phyloP scores from a whole-genome alignment of 2,329 filamentous ascomycete genomes.

The Reticulascus tulasneorum region DNA sequence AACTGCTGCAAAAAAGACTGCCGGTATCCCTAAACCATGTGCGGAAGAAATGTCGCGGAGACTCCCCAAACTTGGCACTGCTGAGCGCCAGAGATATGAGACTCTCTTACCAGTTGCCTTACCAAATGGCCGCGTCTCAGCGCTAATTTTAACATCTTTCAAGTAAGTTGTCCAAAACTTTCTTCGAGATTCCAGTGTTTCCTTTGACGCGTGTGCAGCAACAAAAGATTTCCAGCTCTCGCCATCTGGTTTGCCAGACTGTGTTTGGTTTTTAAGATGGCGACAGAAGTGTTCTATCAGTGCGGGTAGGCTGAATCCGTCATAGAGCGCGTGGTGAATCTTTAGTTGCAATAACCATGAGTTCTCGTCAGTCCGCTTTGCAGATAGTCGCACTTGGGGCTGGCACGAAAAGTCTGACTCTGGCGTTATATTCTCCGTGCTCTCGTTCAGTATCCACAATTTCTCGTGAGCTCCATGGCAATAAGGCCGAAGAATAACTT shows the following conservation, averaged over 20 bases:
- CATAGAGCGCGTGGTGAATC: conserved; percentile 86
- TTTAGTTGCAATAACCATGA: conserved; percentile 43
- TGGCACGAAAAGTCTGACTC: neutral
- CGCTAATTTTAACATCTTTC: conserved; percentile 24
- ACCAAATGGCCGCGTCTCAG: too few species aligned
- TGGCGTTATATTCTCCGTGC: neutral
- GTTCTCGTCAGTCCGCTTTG: conserved; percentile 8
- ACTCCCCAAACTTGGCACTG: too few species aligned
- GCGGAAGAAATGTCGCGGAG: too few species aligned
- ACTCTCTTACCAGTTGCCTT: conserved; percentile 23
- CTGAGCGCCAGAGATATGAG: conserved; percentile 40
- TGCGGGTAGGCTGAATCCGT: conserved; percentile 70
- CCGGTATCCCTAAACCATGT: conserved; percentile 62
- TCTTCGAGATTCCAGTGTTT: neutral
- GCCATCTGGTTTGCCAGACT: neutral
- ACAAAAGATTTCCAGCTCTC: conserved; percentile 4
- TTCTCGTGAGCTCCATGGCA: conserved; percentile 16
- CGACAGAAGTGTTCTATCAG: conserved; percentile 46
- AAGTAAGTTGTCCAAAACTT: conserved; percentile 16
- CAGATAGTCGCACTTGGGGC: conserved; percentile 8
- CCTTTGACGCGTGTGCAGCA: neutral
- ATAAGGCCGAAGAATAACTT: conserved; percentile 49
- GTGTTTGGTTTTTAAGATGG: too few species aligned
- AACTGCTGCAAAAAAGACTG: conserved; percentile 71
- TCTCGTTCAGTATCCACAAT: conserved; percentile 19